Evolutionary conservation across 1,139 yeast species (phyloP), one percentile per base, ranked within the genome.

Genomic region (Hemisphaericaspora subhashii): DNA sequence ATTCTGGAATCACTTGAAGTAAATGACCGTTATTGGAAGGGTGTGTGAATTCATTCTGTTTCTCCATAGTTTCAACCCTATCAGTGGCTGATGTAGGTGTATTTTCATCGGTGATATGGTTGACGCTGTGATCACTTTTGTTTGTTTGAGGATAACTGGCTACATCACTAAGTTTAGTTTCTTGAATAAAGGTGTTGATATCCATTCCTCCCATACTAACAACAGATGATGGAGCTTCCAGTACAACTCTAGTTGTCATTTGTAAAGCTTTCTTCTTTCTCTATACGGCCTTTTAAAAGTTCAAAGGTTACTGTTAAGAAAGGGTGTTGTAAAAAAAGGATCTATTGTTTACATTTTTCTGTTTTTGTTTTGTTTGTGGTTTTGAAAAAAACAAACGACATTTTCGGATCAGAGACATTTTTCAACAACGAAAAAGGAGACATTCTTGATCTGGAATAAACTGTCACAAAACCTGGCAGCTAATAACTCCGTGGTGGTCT

Each of bases 91-190:
- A n/a, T n/a, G n/a, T n/a, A n/a, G 31, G 31, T 9, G 14, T n/a
- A 13, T 28, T 28, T 28, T 16, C 31, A 28, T 28, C 13, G 29
- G 33, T 15, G 16, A n/a, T 20, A 16, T 31, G 9, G 16, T 31
- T 31, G 14, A 21, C n/a, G 20, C 6, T 12, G 9, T 24, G 11
- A 11, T n/a, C 17, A 14, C 18, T 20, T 18, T 15, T 28, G 26
- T 16, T 20, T 17, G 3, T 12, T 12, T n/a, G n/a, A n/a, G n/a
- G n/a, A n/a, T n/a, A n/a, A 6, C 16, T 22, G 2, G 21, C n/a
- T 23, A 43, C 45, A 34, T 57, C 65, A 31, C 57, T 51, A 30
- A 62, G 46, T 24, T 53, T 60, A 1, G 66, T 60, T 28, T 60
- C 61, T 37, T 47, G 47, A 11, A 60, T 58, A 40, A 44, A 61